Evolutionary conservation across 2,329 filamentous ascomycete species (phyloP), one percentile per base, ranked within the genome.

Genomic region (Neopestalotiopsis sp.): DNA sequence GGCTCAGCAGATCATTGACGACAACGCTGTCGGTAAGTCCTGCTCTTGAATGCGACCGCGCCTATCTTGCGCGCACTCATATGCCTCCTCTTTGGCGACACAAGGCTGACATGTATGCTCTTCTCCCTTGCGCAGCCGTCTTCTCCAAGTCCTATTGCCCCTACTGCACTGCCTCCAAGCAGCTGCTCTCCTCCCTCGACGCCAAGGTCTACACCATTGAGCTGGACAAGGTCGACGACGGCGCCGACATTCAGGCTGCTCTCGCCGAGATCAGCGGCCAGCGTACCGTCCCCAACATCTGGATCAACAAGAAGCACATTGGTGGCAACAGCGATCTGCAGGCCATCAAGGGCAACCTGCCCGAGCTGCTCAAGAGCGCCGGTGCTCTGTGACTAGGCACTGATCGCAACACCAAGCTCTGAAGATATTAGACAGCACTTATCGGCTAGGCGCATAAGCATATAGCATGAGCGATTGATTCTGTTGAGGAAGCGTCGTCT

Each of bases 121-220:
- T 45, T 49, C 66, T 38, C 38, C 34, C 17, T 67, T 28, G 24
- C 59, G 28, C 65, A 93, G 93, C 96, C 76, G 93, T 99, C 80
- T 99, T 99, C 88, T 95, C 92, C 83, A 99, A 99, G 86, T 94
- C 92, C 17, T 97, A 94, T 85, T 99, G 96, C 89, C 94, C 95
- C 13, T 97, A 97, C 89, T 98, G 95, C 88, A 87, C 84, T 69
- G 86, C 90, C 70, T 90, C 92, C 75, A 98, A 98, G 90, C 78
- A 86, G 68, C 86, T 94, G 65, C 85, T 99, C 75, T 88, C 86
- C 77, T 85, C 89, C 69, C 75, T 90, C 69, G 90, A 90, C 73
- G 93, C 93, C 71, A 92, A 94, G 75, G 95, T 89, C 82, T 90
- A 88, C 77, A 79, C 88, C 68, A 84, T 96, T 69, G 96, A 99